Base-by-base conservation (phyloP, 2,329 filamentous ascomycete species). In the Coccinonectria pachysandricola region DNA sequence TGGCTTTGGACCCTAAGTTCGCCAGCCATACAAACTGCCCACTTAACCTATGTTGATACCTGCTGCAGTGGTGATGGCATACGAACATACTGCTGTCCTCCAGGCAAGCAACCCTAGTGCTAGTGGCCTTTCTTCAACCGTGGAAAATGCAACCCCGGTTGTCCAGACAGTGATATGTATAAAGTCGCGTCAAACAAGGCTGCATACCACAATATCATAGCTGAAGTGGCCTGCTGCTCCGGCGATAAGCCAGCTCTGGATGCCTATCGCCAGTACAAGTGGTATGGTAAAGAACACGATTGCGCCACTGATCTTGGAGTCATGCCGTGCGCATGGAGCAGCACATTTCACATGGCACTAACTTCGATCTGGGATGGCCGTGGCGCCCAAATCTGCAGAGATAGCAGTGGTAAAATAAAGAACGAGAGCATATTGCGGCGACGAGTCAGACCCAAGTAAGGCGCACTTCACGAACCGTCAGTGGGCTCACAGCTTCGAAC, bases 261-360 rank as follows among this genome's bases (percentile, higher is more conserved):
- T 16, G 13, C 24, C 11, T 23, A 29, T 21, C 15, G 59, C 72
- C 13, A 79, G 35, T 26, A 16, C 16, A n/a, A 9, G 24, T 26
- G 24, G 24, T 16, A 24, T 14, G 25, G 25, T 14, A 27, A 27
- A 14, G 25, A 27, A n/a, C 18, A 20, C 12, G 19, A 21, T 11
- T 27, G 25, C 13, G 19, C 25, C 19, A 11, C 12, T 7, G 19
- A 15, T 9, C 4, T 14, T 8, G 17, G 17, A 13, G 11, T 15
- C 18, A 18, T 13, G n/a, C 9, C 10, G 13, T 27, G 25, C 17
- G 9, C 12, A 12, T 21, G 17, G 25, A 27, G 17, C 13, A 12
- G 8, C 25, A 27, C 12, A 19, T 27, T 14, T 11, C 15, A 14
- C 17, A 19, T 15, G 17, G 12, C 12, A 5, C 17, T 27, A 9